Evolutionary conservation across 2,329 filamentous ascomycete species (phyloP).

Genomic region (Aspergillus tubingensis): DNA sequence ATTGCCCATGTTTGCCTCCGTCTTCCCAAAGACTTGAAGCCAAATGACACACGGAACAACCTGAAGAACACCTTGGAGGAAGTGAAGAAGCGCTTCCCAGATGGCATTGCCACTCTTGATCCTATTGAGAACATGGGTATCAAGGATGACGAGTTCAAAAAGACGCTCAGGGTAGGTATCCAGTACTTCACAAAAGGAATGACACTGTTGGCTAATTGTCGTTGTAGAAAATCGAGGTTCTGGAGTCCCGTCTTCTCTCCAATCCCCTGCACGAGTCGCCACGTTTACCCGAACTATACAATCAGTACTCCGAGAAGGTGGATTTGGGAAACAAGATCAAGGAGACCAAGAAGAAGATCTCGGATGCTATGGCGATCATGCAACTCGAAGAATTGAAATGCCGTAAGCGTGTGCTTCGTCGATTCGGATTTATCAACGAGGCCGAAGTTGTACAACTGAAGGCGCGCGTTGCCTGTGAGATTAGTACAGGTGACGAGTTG

Average conservation of each 20-base stretch:
- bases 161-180: constrained; percentile 66
- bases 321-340: constrained; percentile 77
- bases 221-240: constrained; percentile 84
- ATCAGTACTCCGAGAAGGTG: constrained; percentile 82
- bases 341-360: constrained; percentile 81
- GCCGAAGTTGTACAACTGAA: constrained; percentile 94
- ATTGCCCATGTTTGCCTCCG: constrained; percentile 83
- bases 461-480: constrained; percentile 95
- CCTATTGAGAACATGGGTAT: constrained; percentile 97
- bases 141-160: constrained; percentile 88
- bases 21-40: constrained; percentile 74
- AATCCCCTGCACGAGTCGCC: constrained; percentile 93
- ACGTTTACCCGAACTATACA: constrained; percentile 78
- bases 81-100: constrained; percentile 83
- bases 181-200: background rate
- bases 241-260: constrained; percentile 83
- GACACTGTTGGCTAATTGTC: constrained; percentile 21
- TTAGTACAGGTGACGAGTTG: constrained; percentile 93
- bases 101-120: constrained; percentile 85
- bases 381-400: constrained; percentile 96
- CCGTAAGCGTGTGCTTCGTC: constrained; percentile 89
- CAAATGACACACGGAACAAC: constrained; percentile 67
- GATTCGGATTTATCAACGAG: constrained; percentile 94
- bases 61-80: constrained; percentile 71
- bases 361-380: constrained; percentile 79